A percentile compares a stretch with the other conserved stretches of the same genome.
phyloP scores from a whole-genome alignment of 1,139 yeast genomes.

The Kodamaea sp. region DNA sequence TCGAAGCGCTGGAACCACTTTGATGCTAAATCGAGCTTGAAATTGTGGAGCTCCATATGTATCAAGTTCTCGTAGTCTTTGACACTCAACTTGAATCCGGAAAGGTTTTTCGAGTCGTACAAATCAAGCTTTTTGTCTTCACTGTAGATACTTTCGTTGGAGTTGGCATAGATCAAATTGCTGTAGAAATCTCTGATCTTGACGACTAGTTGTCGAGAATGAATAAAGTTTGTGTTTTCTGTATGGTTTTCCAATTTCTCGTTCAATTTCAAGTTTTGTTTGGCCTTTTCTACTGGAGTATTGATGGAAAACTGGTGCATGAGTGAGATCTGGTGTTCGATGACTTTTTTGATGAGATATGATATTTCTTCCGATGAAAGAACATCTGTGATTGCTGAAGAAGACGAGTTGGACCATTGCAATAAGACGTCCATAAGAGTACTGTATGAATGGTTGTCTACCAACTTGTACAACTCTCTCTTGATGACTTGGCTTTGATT shows the following conservation, averaged over 20 bases:
- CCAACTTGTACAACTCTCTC: constrained; percentile 18
- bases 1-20: constrained; percentile 42
- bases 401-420: constrained; percentile 17
- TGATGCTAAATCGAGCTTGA: constrained; percentile 41
- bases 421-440: constrained; percentile 23
- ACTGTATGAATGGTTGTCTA: constrained; percentile 20
- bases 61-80: constrained; percentile 44
- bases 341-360: constrained; percentile 24
- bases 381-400: constrained; percentile 10
- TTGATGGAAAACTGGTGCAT: constrained; percentile 13
- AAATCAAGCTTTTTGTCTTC: constrained; percentile 19
- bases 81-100: constrained; percentile 25
- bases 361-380: constrained; percentile 26
- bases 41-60: constrained; percentile 33
- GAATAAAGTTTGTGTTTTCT: constrained; percentile 11
- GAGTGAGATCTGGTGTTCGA: constrained; percentile 22
- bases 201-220: constrained; percentile 16
- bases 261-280: constrained; percentile 11
- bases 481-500: constrained; percentile 11
- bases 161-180: constrained; percentile 24
- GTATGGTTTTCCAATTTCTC: constrained; percentile 7
- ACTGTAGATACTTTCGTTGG: constrained; percentile 25
- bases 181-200: constrained; percentile 31
- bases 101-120: constrained; percentile 18
- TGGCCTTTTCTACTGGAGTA: constrained; percentile 12